A percentile compares a stretch with the other conserved stretches of the same genome.
phyloP scores from a whole-genome alignment of 768 basidiomycete species.

The Leccinum rimulosum region DNA sequence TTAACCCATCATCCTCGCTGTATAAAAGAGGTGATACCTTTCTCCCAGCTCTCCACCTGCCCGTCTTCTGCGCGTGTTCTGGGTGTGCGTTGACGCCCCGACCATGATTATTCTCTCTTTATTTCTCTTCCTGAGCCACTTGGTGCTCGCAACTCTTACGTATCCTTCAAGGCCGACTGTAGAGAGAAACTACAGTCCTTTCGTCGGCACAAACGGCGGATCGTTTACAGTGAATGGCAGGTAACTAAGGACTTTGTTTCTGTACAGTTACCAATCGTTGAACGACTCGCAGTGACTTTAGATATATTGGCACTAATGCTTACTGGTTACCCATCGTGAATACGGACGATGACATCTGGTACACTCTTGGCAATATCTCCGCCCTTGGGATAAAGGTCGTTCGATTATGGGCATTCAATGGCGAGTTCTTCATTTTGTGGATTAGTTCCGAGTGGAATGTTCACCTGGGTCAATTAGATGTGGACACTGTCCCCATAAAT shows the following conservation, averaged over 20 bases:
- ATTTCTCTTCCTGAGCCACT: conserved; percentile 27
- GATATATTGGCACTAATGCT: conserved; percentile 55
- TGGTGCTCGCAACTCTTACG: conserved; percentile 30
- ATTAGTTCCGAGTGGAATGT: not conserved
- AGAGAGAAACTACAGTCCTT: conserved; percentile 35
- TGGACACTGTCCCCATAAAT: conserved; percentile 48
- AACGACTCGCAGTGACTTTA: conserved; percentile 34
- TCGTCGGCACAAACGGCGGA: conserved; percentile 44
- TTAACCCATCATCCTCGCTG: not conserved
- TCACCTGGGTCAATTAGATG: conserved; percentile 39
- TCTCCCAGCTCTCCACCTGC: not conserved
- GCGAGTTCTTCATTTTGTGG: conserved; percentile 26
- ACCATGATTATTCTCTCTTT: conserved; percentile 38
- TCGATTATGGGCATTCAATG: conserved; percentile 73
- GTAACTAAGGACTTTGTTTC: conserved; percentile 24
- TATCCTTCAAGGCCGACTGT: conserved; percentile 33
- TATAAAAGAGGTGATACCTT: conserved; percentile 17
- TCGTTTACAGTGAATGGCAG: conserved; percentile 56
- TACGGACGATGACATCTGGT: conserved; percentile 51
- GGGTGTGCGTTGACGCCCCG: conserved; percentile 15
- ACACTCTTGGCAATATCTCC: conserved; percentile 57
- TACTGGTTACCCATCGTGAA: conserved; percentile 66
- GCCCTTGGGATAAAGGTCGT: conserved; percentile 56
- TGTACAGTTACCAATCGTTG: conserved; percentile 21
- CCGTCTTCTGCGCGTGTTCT: not conserved